These are phyloP conservation scores for Imleria badia DNA, from an alignment of 768 basidiomycete genomes.

Conservation along the genomic window DNA sequence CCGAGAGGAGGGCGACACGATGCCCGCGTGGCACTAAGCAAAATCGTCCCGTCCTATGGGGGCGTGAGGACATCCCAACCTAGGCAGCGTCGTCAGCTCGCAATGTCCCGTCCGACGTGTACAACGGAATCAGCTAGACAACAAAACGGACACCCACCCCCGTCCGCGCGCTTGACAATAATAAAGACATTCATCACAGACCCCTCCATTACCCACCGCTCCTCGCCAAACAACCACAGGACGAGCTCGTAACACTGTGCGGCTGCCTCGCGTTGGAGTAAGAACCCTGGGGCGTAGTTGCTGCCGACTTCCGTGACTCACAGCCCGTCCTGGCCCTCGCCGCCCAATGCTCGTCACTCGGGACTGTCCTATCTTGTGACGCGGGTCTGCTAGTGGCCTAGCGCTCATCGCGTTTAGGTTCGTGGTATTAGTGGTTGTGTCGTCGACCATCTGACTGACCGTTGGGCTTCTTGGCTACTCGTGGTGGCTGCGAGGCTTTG, in stretches of 20 bases:
- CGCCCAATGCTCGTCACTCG: no score
- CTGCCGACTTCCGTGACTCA: conserved; percentile 66
- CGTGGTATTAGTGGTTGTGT: no score
- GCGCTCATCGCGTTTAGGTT: no score
- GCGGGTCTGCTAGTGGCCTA: no score
- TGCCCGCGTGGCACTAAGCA: conserved; percentile 89
- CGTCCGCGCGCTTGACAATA: conserved; percentile 58
- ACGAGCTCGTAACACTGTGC: conserved; percentile 74
- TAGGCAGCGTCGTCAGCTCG: neutral
- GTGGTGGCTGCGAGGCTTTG: no score
- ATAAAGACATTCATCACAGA: conserved; percentile 84
- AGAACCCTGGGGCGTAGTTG: conserved; percentile 61
- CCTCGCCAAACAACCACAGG: conserved; percentile 72
- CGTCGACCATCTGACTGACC: no score
- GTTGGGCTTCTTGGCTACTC: no score
- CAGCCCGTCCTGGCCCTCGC: no score
- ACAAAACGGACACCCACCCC: conserved; percentile 42
- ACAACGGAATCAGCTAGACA: no score
- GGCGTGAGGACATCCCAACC: conserved; percentile 83
- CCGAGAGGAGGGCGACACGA: conserved; percentile 68
- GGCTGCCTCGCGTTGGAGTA: conserved; percentile 65
- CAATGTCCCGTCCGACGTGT: no score
- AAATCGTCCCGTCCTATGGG: conserved; percentile 86
- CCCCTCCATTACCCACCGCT: conserved; percentile 55
- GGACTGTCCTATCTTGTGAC: no score